Conservation (phyloP, 1,284 basidiomycete genomes). For the Cryptococcus wingfieldii region DNA sequence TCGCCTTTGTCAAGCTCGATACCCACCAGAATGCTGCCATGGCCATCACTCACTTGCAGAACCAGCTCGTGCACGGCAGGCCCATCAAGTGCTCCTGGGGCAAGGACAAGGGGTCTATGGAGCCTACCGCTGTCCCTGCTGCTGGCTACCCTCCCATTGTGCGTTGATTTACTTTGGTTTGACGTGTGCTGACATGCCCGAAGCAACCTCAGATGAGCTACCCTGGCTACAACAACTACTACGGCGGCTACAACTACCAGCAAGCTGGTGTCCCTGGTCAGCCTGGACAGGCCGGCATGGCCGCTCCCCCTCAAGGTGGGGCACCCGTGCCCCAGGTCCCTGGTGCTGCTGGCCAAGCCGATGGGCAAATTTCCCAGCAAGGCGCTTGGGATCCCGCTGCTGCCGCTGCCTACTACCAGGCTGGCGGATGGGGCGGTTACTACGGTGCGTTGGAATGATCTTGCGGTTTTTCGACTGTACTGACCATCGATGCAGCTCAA, state of each 20-base stretch:
- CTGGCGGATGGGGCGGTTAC: constrained; percentile 41
- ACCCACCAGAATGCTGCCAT: constrained; percentile 95
- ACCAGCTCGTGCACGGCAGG: constrained; percentile 89
- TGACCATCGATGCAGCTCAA: no score
- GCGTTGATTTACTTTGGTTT: neutral
- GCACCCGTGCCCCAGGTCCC: neutral
- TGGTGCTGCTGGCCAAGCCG: constrained; percentile 5
- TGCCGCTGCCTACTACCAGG: constrained; percentile 37
- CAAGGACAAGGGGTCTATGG: constrained; percentile 64
- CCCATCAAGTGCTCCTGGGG: constrained; percentile 98
- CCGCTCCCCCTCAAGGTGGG: constrained; percentile 8
- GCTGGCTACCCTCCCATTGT: constrained; percentile 20
- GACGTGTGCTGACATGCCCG: neutral
- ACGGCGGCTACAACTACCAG: constrained; percentile 41
- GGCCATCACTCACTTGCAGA: constrained; percentile 92
- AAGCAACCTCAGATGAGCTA: constrained; percentile 26
- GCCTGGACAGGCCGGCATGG: constrained; percentile 27
- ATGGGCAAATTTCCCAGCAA: constrained; percentile 13
- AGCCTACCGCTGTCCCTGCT: constrained; percentile 10
- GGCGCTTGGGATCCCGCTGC: constrained; percentile 37
- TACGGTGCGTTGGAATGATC: constrained; percentile 29
- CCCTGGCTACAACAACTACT: constrained; percentile 38
- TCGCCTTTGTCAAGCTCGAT: constrained; percentile 97
- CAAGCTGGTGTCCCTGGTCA: constrained; percentile 39
- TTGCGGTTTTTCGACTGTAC: neutral